Base-by-base conservation (phyloP, 2,329 filamentous ascomycete genomes). In the Hymenoscyphus linearis region DNA sequence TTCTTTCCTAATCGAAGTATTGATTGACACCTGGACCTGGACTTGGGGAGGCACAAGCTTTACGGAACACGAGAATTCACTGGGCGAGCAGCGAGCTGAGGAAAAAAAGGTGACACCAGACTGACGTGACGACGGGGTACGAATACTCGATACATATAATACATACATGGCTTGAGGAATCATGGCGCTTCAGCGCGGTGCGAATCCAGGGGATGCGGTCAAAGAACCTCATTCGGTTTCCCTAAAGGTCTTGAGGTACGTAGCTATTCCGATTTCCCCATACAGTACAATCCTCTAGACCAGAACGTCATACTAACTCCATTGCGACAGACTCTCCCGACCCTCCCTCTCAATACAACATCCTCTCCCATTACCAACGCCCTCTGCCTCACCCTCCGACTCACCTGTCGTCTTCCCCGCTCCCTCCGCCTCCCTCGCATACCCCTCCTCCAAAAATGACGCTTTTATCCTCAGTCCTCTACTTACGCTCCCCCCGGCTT, bases 401-500 rank as follows among this genome's bases (percentile, higher is more conserved):
- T 75, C 79, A 59, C 75, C 80, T 63, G 79, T 82, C 65, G 79
- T 44, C 12, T 64, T 61, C 36, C 63, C 66, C 7, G 34, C 65
- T 5, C 66, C 65, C n/a, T 65, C 86, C 55, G 90, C 91, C 1
- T 91, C 90, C 2, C 82, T 96, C 56, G 88, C 90, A 52, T 93
- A 92, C 74, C 83, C 85, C 1, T 79, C 79, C 12, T 71, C 77
- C 16, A 71, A 76, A 35, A 70, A 74, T 27, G 78, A 80, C 64
- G 76, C 77, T n/a, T 74, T 74, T 61, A 71, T 86, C 62, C 79
- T 87, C 65, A 82, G 81, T 36, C 85, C 85, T 1, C 80, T 86
- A 58, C 83, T 98, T 69, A 95, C 91, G 54, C 86, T 98, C 1
- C 93, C 95, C 10, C 88, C 92, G 16, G 89, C 91, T 0, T 98